Conservation (phyloP, 768 basidiomycete species). For the Auricularia cornea region DNA sequence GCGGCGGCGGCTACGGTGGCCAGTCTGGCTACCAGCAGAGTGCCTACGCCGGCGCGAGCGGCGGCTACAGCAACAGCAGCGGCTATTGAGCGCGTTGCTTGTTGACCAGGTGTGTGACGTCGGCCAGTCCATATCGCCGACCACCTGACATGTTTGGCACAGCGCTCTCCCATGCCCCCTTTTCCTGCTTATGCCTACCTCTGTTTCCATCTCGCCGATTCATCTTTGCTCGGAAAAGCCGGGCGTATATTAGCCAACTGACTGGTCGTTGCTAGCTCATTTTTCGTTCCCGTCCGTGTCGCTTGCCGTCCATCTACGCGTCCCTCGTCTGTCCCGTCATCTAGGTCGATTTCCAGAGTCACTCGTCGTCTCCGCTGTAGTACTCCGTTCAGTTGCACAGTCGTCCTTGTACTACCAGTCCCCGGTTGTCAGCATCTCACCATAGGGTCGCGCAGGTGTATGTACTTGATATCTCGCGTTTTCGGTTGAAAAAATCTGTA, state of each 20-base stretch:
- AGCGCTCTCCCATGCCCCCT: too few relatives aligned
- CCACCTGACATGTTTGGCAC: too few relatives aligned
- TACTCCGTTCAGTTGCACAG: neutral
- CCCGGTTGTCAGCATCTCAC: neutral
- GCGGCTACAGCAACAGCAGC: neutral
- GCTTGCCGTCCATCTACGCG: too few relatives aligned
- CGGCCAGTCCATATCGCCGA: too few relatives aligned
- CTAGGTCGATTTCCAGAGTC: neutral
- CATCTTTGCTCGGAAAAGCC: too few relatives aligned
- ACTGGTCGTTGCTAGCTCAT: too few relatives aligned
- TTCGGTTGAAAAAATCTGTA: neutral
- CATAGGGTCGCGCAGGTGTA: neutral
- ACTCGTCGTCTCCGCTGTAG: too few relatives aligned
- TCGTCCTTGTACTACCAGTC: neutral
- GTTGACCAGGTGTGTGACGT: too few relatives aligned
- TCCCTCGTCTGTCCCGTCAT: neutral
- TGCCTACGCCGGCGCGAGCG: constrained; percentile 6
- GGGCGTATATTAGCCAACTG: too few relatives aligned
- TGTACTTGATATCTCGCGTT: neutral
- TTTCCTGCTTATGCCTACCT: too few relatives aligned
- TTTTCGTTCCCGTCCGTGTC: too few relatives aligned
- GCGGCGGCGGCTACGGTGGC: constrained; percentile 10
- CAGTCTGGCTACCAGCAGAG: constrained; percentile 3
- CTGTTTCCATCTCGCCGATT: too few relatives aligned
- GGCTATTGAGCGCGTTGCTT: neutral